A percentile compares a stretch with the other conserved stretches of the same genome.
These are phyloP conservation scores for Suhomyces wounanorum DNA, from an alignment of 1,139 yeast genomes.

Conservation along the genomic window DNA sequence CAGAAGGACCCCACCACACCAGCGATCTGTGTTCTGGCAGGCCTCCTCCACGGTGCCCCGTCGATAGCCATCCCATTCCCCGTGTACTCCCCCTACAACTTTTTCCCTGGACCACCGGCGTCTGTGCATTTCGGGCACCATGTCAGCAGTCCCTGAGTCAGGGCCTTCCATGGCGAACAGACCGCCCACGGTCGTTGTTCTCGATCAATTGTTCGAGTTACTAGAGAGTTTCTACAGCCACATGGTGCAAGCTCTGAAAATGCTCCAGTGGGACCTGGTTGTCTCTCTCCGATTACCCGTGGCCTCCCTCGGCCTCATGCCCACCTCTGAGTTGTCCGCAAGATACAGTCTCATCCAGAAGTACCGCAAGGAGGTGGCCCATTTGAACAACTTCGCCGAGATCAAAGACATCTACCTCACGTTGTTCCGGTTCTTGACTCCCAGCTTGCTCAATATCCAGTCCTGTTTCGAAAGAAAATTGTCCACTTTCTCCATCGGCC, in stretches of 20 bases:
- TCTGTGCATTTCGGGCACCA: not conserved
- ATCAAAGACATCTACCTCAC: conserved; percentile 13
- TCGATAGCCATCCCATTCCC: not conserved
- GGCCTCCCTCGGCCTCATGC: conserved; percentile 6
- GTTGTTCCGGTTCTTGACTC: conserved; percentile 13
- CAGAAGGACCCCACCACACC: conserved; percentile 1
- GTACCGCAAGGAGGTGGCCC: conserved; percentile 12
- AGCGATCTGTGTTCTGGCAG: conserved; percentile 1
- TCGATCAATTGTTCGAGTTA: conserved; percentile 14
- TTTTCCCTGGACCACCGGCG: not conserved
- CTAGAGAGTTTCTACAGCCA: conserved; percentile 14
- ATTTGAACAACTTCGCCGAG: conserved; percentile 10
- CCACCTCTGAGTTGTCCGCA: conserved; percentile 10
- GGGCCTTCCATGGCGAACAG: not conserved
- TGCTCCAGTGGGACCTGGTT: conserved; percentile 11
- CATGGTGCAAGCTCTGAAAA: conserved; percentile 12
- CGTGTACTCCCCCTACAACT: not conserved
- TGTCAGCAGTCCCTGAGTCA: conserved; percentile 3
- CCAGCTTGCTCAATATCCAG: conserved; percentile 6
- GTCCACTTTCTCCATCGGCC: not conserved
- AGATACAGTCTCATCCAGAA: conserved; percentile 14
- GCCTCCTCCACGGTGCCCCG: not conserved
- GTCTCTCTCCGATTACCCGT: conserved; percentile 8
- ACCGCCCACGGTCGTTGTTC: conserved; percentile 10
- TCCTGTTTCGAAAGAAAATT: not conserved